phyloP scores from a whole-genome alignment of 192 early-diverging fungal genomes.

The Rhizophagus clarus region DNA sequence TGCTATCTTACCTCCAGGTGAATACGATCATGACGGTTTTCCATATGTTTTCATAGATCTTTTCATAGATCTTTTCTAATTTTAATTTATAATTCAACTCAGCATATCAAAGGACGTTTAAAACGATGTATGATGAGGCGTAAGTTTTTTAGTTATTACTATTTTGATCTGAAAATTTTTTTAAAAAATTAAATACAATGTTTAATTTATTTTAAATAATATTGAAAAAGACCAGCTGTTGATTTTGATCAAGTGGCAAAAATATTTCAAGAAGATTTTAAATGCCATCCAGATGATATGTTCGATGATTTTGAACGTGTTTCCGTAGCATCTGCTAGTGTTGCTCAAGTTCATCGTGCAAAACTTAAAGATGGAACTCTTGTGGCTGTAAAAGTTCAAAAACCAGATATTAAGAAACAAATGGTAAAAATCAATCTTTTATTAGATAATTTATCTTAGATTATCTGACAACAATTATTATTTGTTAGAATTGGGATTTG shows the following conservation, averaged over 20 bases:
- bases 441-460: neutral
- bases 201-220: too few species aligned
- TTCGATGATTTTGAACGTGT: slow-evolving; percentile 71
- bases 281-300: slow-evolving; percentile 55
- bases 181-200: too few species aligned
- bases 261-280: slow-evolving; percentile 72
- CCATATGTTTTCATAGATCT: too few species aligned
- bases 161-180: neutral
- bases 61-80: too few species aligned
- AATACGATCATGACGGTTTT: slow-evolving; percentile 34
- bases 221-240: slow-evolving; percentile 59
- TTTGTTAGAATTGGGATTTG: slow-evolving; percentile 66
- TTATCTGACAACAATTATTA: neutral
- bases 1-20: slow-evolving; percentile 60
- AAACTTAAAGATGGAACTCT: slow-evolving; percentile 61
- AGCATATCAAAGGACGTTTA: neutral
- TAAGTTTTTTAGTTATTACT: slow-evolving; percentile 17
- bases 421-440: slow-evolving; percentile 53
- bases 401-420: slow-evolving; percentile 83
- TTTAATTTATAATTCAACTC: neutral
- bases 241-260: slow-evolving; percentile 61
- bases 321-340: slow-evolving; percentile 88
- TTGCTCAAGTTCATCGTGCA: slow-evolving; percentile 93
- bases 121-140: slow-evolving; percentile 19
- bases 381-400: slow-evolving; percentile 94